Evolutionary conservation across 257 asterid genomes (phyloP).

Genomic region (Penstemon davidsonii): DNA sequence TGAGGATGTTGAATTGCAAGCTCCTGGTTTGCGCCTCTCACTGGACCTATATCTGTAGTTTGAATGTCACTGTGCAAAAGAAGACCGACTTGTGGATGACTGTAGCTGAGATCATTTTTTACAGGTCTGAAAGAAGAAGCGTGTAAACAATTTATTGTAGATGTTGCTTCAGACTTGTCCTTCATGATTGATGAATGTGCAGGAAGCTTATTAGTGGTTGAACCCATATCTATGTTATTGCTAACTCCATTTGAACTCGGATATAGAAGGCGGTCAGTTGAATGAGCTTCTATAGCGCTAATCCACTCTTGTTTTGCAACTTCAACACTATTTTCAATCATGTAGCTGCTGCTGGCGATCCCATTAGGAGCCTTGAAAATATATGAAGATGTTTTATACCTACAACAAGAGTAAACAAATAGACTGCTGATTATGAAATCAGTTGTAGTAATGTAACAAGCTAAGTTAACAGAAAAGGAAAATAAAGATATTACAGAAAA

Average conservation of each 20-base stretch:
- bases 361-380: constrained; percentile 49
- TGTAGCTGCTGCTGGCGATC: constrained; percentile 44
- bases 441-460: constrained; percentile 13
- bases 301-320: constrained; percentile 46
- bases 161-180: constrained; percentile 54
- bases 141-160: constrained; percentile 44
- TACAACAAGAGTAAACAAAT: constrained; percentile 38
- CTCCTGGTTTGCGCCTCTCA: constrained; percentile 36
- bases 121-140: constrained; percentile 51
- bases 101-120: constrained; percentile 43
- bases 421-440: constrained; percentile 11
- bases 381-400: constrained; percentile 67
- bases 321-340: constrained; percentile 46
- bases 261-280: constrained; percentile 39
- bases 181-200: constrained; percentile 25
- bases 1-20: constrained; percentile 41
- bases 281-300: constrained; percentile 39
- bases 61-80: constrained; percentile 39
- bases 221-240: constrained; percentile 60
- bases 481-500: constrained; percentile 8
- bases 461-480: constrained; percentile 9
- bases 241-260: constrained; percentile 63
- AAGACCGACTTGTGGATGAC: constrained; percentile 35
- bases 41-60: constrained; percentile 34
- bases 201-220: constrained; percentile 53